Evolutionary conservation across 306 rosid genomes (phyloP).

Genomic region (Macrotyloma uniflorum): DNA sequence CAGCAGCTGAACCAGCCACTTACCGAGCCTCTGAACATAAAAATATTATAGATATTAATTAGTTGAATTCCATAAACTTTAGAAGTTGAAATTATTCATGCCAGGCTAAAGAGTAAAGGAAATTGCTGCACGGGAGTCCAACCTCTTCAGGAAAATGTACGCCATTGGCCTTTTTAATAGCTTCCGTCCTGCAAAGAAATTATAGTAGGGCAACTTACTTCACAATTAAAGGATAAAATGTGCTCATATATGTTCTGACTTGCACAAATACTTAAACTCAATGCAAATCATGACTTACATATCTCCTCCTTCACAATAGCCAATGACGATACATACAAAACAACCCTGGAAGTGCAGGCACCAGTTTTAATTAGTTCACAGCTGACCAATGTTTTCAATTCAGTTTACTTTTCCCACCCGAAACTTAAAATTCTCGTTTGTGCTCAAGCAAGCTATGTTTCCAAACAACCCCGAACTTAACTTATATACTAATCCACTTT

Average conservation of each 20-base stretch:
- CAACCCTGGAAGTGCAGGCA: constrained; percentile 74
- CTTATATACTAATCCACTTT: background rate
- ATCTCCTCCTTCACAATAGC: constrained; percentile 98
- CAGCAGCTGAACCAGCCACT: constrained; percentile 93
- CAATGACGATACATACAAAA: constrained; percentile 89
- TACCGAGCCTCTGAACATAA: constrained; percentile 73
- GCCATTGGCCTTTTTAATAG: constrained; percentile 71
- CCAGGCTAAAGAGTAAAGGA: constrained; percentile 2
- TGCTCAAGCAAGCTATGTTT: too few relatives aligned
- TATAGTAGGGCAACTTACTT: constrained; percentile 3
- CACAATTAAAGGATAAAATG: constrained; percentile 24
- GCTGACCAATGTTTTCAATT: background rate
- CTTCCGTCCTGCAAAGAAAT: constrained; percentile 73
- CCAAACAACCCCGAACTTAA: too few relatives aligned
- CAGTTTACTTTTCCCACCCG: background rate
- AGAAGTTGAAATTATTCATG: constrained; percentile 6
- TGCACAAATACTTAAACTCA: constrained; percentile 29
- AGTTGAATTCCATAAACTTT: background rate
- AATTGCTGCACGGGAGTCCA: constrained; percentile 1
- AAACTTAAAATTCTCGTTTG: background rate
- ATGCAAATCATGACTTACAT: constrained; percentile 60
- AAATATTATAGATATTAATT: constrained; percentile 3
- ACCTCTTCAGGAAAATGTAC: constrained; percentile 94
- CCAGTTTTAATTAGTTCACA: background rate
- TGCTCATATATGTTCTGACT: background rate